Base-by-base conservation (phyloP, 169 alveolate species). In the Sarcocystis neurona region DNA sequence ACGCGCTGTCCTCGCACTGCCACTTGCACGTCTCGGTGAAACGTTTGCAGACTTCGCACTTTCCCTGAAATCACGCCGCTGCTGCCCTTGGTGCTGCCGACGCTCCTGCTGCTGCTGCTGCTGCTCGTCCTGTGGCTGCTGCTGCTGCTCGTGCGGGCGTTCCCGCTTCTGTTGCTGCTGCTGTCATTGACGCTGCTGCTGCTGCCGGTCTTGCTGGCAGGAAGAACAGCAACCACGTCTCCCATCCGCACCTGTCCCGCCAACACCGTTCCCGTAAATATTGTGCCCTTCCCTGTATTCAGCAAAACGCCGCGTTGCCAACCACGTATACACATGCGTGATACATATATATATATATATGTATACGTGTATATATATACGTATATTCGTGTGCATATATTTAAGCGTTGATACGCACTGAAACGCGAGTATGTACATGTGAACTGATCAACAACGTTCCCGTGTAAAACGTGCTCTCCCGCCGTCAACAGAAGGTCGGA, bases 211-310 rank as follows among this genome's bases (percentile, higher is more conserved):
- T n/a, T n/a, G 20, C 56, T n/a, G 44, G 82, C 44, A 63, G 90
- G 37, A n/a, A 72, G 87, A 39, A 70, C 50, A 34, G 37, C 37
- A 32, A 87, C 79, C 43, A 75, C 5, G 66, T 70, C 85, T 46
- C 92, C 92, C 30, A 88, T 72, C 72, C 34, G 20, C 39, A 88
- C 58, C 30, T 66, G 41, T 39, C 92, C 92, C 6, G 53, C 10
- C 53, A 88, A 80, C 60, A 88, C 56, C 1, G 92, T 88, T 53
- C 92, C 92, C 75, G 92, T 88, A n/a, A 88, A 30, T 0, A 88
- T 58, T 1, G 92, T 88, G 8, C 92, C 92, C 41, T 88, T 68
- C 3, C 92, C 92, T 72, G 72, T 53, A 34, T 15, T 8, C 47
- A 47, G 10, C 30, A 1, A 1, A 41, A 2, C 5, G 56, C 82